Base-by-base conservation (phyloP, 108 stramenopile genomes). In the Seminavis robusta region DNA sequence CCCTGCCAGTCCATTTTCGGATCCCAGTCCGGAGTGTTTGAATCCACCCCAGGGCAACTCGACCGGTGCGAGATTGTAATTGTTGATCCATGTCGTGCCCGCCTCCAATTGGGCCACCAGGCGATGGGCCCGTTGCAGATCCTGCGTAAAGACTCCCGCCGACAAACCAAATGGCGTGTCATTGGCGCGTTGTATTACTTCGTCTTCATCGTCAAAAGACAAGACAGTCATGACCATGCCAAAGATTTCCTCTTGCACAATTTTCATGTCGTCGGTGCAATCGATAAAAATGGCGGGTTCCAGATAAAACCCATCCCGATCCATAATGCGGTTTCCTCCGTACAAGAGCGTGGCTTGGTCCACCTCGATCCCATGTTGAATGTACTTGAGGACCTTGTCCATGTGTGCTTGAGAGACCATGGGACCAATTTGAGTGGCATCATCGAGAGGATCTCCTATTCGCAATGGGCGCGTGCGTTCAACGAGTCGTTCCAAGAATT, bases 151-250 rank as follows among this genome's bases (percentile, higher is more conserved):
- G 21, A 92, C 64, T 8, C 90, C 86, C 0, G 90, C 83, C 19
- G 80, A 81, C 47, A 95, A 78, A 7, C 94, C 94, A 57, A 69
- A 95, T 2, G 52, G 32, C 8, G 83, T 74, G 41, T 82, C 55
- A 58, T 95, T 92, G 28, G 94, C 90, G 1, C 79, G 56, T 21
- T 61, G 19, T 24, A 91, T 47, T 10, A 63, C 94, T 50, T 95
- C 90, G 31, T 76, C 77, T 45, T 80, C 78, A 3, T 48, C 48
- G 5, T 61, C 56, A 65, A 88, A 95, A 23, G 67, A 50, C 15
- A 76, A 50, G 36, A 86, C 65, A 8, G 61, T 52, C 76, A 86
- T 74, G 38, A 86, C 61, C 65, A 64, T 61, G 6, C 84, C 84
- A 47, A 86, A 86, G 0, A 85, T 63, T 56, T 85, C 84, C 43